phyloP scores from a whole-genome alignment of 2,329 filamentous ascomycete species.

The Fusarium paranaense region DNA sequence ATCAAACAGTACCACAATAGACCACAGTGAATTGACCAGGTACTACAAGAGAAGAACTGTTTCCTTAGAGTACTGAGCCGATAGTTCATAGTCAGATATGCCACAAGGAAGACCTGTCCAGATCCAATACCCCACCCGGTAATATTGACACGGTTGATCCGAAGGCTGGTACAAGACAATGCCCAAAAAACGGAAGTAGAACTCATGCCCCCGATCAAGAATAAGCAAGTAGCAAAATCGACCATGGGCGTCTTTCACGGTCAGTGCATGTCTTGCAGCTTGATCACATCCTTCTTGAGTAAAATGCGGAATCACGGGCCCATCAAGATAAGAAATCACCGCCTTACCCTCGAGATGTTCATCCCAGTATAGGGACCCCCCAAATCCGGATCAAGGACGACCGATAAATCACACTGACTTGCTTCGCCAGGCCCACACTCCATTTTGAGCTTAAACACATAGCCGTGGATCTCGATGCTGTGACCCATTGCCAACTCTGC shows the following conservation, averaged over 20 bases:
- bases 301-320: neutral
- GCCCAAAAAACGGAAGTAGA: neutral
- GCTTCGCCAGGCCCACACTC: neutral
- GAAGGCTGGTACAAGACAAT: neutral
- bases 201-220: neutral
- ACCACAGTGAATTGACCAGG: neutral
- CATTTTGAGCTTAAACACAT: neutral
- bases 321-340: neutral
- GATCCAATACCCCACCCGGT: neutral
- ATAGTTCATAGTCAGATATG: neutral
- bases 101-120: neutral
- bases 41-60: neutral
- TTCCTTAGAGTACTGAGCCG: neutral
- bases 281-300: too few relatives aligned
- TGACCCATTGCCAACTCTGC: neutral
- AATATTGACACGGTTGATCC: neutral
- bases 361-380: neutral
- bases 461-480: neutral
- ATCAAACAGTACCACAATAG: neutral
- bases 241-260: neutral
- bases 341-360: neutral
- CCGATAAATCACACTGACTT: neutral
- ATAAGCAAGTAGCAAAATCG: neutral
- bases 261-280: neutral
- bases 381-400: neutral